These are phyloP conservation scores for Monosporascus sp. DNA, from an alignment of 2,329 filamentous ascomycete genomes.

Conservation along the genomic window DNA sequence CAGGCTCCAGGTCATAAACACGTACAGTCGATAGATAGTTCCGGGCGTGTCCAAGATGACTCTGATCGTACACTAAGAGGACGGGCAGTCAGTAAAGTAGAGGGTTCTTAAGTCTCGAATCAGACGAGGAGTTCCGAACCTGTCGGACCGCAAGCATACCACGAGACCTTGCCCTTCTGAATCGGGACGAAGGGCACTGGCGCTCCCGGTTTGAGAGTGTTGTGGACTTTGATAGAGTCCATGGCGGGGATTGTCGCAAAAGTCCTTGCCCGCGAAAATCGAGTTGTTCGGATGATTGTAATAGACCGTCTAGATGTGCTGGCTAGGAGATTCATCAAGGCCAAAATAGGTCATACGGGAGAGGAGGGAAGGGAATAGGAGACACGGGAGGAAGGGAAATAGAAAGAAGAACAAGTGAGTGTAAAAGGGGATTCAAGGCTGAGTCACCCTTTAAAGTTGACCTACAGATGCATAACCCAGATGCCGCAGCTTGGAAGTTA, in stretches of 20 bases:
- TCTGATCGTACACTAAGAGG: slow-evolving; percentile 58
- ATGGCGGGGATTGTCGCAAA: slow-evolving; percentile 35
- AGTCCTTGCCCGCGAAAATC: slow-evolving; percentile 22
- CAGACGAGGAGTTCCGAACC: background rate
- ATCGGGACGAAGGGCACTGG: slow-evolving; percentile 72
- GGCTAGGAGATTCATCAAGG: slow-evolving; percentile 29
- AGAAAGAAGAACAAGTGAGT: background rate
- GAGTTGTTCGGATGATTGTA: slow-evolving; percentile 19
- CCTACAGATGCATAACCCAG: background rate
- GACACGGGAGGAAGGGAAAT: slow-evolving; percentile 11
- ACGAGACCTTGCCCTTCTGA: slow-evolving; percentile 65
- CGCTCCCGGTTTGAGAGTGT: slow-evolving; percentile 66
- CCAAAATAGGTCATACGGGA: slow-evolving; percentile 1
- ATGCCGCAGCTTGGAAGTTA: background rate
- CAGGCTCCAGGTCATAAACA: background rate
- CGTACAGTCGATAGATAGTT: slow-evolving; percentile 75
- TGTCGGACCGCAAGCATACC: slow-evolving; percentile 88
- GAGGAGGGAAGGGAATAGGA: slow-evolving; percentile 8
- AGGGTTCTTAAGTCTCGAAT: background rate
- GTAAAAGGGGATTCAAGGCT: background rate
- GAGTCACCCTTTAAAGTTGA: background rate
- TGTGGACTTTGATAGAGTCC: slow-evolving; percentile 67
- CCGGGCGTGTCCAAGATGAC: slow-evolving; percentile 73
- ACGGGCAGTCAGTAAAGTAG: background rate
- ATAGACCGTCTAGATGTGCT: slow-evolving; percentile 21